Conservation (phyloP, 176 grass and related monocot species). For the Calamus simplicifolius region DNA sequence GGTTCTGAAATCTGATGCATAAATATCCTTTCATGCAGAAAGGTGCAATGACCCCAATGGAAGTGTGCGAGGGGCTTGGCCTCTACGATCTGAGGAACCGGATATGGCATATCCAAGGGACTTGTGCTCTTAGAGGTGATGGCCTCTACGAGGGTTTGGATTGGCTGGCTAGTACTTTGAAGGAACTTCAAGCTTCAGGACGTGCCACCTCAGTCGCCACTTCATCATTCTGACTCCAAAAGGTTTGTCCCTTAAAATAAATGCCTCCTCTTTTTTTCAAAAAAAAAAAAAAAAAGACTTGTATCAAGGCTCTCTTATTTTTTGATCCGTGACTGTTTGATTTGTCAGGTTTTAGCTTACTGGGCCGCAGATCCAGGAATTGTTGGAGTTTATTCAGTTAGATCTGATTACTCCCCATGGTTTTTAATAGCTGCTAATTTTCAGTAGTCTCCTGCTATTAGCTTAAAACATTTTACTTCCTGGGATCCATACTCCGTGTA, state of each 20-base stretch:
- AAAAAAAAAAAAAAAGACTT: neutral
- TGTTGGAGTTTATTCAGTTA: no score
- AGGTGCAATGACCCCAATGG: constrained; percentile 88
- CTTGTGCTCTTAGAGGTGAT: constrained; percentile 69
- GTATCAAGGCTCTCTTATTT: no score
- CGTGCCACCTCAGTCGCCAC: constrained; percentile 33
- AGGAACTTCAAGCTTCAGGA: constrained; percentile 69
- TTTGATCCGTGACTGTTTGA: no score
- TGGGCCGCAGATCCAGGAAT: no score
- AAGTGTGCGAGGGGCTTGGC: constrained; percentile 82
- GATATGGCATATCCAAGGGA: constrained; percentile 89
- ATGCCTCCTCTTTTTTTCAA: neutral
- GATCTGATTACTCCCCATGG: no score
- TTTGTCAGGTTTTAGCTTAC: no score
- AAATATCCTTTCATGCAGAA: constrained; percentile 34
- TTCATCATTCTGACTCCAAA: constrained; percentile 33
- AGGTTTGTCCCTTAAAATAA: neutral
- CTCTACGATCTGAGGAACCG: constrained; percentile 75
- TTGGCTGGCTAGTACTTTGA: constrained; percentile 68
- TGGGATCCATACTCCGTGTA: no score
- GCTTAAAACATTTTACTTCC: no score
- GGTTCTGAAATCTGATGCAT: no score
- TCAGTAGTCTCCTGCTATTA: no score
- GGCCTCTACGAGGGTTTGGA: constrained; percentile 95
- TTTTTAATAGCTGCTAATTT: no score